Conservation (phyloP, 495 filamentous ascomycete species). For the Trichoderma virens region DNA sequence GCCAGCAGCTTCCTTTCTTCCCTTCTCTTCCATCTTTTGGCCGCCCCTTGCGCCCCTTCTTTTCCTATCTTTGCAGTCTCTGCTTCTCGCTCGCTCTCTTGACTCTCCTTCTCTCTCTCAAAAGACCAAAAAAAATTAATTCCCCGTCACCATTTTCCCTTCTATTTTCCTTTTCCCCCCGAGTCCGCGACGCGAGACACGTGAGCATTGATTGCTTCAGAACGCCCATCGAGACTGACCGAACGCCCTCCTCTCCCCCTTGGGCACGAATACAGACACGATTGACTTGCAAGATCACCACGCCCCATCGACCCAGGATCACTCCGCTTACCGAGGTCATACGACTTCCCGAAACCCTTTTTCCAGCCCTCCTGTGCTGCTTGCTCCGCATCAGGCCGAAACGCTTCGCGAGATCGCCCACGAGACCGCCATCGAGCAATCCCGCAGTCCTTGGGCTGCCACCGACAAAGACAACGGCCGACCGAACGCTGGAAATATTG, state of each 20-base stretch:
- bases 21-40: constrained; percentile 13
- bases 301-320: constrained; percentile 71
- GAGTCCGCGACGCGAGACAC: constrained; percentile 6
- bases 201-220: constrained; percentile 6
- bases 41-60: constrained; percentile 14
- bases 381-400: constrained; percentile 77
- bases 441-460: constrained; percentile 39
- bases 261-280: constrained; percentile 55
- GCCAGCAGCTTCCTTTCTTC: constrained; percentile 13
- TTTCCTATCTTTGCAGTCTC: neutral
- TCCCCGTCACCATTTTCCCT: neutral
- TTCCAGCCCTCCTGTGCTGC: constrained; percentile 20
- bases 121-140: neutral
- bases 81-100: neutral
- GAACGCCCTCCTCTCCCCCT: neutral
- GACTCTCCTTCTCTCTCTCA: neutral
- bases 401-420: constrained; percentile 71
- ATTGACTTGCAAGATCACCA: constrained; percentile 86
- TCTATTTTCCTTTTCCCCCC: neutral
- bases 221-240: neutral
- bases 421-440: constrained; percentile 55
- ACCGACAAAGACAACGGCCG: constrained; percentile 28
- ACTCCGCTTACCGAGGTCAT: constrained; percentile 32
- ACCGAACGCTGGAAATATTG: constrained; percentile 28
- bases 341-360: constrained; percentile 40